phyloP scores from a whole-genome alignment of 192 early-diverging fungal species.

The Gamsiella multidivaricata region DNA sequence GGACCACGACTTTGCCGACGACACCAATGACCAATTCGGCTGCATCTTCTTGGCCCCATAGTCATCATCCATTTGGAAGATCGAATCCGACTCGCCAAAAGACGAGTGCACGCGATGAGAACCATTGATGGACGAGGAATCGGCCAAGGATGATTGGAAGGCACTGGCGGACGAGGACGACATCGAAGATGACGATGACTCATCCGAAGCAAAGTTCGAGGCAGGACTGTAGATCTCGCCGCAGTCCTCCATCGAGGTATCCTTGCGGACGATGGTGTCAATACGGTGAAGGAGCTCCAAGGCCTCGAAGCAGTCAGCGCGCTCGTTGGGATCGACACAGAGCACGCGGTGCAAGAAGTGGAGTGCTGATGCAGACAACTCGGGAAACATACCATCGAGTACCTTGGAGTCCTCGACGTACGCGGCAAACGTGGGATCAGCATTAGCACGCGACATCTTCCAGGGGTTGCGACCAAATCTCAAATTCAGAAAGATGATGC shows the following conservation, averaged over 20 bases:
- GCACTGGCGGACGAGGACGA: slow-evolving; percentile 11
- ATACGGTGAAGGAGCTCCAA: slow-evolving; percentile 41
- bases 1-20: slow-evolving; percentile 42
- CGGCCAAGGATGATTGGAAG: slow-evolving; percentile 26
- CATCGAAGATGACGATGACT: slow-evolving; percentile 1
- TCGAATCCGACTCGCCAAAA: slow-evolving; percentile 11
- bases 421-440: slow-evolving; percentile 63
- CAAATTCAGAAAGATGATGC: slow-evolving; percentile 80
- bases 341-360: slow-evolving; percentile 60
- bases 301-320: slow-evolving; percentile 52
- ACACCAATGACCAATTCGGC: slow-evolving; percentile 25
- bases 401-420: slow-evolving; percentile 61
- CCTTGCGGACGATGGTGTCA: slow-evolving; percentile 30
- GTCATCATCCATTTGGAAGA: slow-evolving; percentile 53
- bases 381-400: slow-evolving; percentile 67
- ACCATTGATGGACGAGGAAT: slow-evolving; percentile 13
- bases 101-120: background rate
- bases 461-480: slow-evolving; percentile 87
- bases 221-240: slow-evolving; percentile 10
- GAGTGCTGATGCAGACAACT: slow-evolving; percentile 52
- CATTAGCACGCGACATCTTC: slow-evolving; percentile 65
- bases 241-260: slow-evolving; percentile 37
- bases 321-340: slow-evolving; percentile 57
- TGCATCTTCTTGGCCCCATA: slow-evolving; percentile 19
- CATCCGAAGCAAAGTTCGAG: slow-evolving; percentile 3